phyloP scores from a whole-genome alignment of 2,329 filamentous ascomycete species.

The Monosporascus sp. region DNA sequence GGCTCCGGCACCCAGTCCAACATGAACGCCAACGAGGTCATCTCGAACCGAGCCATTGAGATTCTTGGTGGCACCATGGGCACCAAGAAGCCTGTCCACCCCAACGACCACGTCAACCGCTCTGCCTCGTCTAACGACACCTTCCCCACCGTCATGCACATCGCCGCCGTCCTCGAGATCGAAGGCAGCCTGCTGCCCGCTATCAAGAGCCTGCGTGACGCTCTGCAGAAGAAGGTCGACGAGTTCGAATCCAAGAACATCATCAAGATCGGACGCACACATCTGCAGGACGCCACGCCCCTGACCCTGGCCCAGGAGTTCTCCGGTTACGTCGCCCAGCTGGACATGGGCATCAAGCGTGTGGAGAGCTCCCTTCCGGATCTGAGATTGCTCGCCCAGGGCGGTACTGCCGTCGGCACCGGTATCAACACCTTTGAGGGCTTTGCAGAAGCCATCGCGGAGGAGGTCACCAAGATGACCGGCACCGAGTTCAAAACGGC shows the following conservation, averaged over 20 bases:
- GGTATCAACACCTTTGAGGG: slow-evolving; percentile 97
- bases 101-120: slow-evolving; percentile 99
- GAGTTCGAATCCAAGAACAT: slow-evolving; percentile 80
- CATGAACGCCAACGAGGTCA: slow-evolving; percentile 99
- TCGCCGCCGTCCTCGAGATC: slow-evolving; percentile 90
- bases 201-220: slow-evolving; percentile 73
- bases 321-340: slow-evolving; percentile 92
- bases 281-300: slow-evolving; percentile 95
- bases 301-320: slow-evolving; percentile 96
- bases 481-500: slow-evolving; percentile 92
- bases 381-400: slow-evolving; percentile 83
- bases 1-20: slow-evolving; percentile 98
- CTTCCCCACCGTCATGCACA: slow-evolving; percentile 99
- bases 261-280: slow-evolving; percentile 98
- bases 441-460: slow-evolving; percentile 88
- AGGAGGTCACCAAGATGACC: slow-evolving; percentile 87
- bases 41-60: slow-evolving; percentile 98
- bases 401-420: slow-evolving; percentile 93
- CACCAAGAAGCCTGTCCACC: slow-evolving; percentile 96
- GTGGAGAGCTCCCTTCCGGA: slow-evolving; percentile 79
- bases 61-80: slow-evolving; percentile 92
- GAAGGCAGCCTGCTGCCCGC: slow-evolving; percentile 81
- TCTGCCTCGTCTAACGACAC: slow-evolving; percentile 98
- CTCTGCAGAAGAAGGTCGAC: slow-evolving; percentile 82
- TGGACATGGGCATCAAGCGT: slow-evolving; percentile 84